phyloP scores from a whole-genome alignment of 306 rosid genomes.

The Arachis stenosperma region DNA sequence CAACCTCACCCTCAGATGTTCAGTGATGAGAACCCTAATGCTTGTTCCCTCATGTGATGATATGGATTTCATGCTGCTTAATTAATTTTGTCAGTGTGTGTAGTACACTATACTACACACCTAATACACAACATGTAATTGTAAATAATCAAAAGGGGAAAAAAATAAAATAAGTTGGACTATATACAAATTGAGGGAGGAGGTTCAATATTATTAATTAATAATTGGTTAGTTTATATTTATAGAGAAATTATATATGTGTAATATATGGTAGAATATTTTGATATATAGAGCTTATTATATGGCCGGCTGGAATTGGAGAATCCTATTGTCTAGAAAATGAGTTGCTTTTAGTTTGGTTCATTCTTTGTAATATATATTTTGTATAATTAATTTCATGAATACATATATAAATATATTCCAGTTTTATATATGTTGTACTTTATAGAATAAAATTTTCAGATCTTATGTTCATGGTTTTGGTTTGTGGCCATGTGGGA shows the following conservation, averaged over 20 bases:
- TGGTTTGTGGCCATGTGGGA: conserved; percentile 23
- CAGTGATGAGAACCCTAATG: conserved; percentile 93
- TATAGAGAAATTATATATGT: conserved; percentile 24
- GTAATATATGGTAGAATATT: conserved; percentile 36
- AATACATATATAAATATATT: conserved; percentile 1
- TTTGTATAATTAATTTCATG: not conserved
- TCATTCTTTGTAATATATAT: conserved; percentile 11
- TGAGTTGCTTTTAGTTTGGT: conserved; percentile 26
- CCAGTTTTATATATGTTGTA: not conserved
- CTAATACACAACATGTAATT: conserved; percentile 4
- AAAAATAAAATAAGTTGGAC: not conserved
- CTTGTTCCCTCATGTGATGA: conserved; percentile 83
- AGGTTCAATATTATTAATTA: conserved; percentile 2
- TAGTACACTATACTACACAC: not conserved
- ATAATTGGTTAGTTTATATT: not conserved
- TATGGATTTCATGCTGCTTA: not conserved
- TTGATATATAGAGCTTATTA: not conserved
- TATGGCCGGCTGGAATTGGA: conserved; percentile 35
- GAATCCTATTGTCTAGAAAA: conserved; percentile 32
- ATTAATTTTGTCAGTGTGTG: conserved; percentile 14
- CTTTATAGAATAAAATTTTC: conserved; percentile 25
- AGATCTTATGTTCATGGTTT: conserved; percentile 17
- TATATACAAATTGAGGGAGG: conserved; percentile 5
- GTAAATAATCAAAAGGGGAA: conserved; percentile 40
- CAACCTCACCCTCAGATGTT: conserved; percentile 58